A percentile compares a stretch with the other conserved stretches of the same genome.
phyloP scores from a whole-genome alignment of 768 basidiomycete genomes.

The Dentipellis sp. region DNA sequence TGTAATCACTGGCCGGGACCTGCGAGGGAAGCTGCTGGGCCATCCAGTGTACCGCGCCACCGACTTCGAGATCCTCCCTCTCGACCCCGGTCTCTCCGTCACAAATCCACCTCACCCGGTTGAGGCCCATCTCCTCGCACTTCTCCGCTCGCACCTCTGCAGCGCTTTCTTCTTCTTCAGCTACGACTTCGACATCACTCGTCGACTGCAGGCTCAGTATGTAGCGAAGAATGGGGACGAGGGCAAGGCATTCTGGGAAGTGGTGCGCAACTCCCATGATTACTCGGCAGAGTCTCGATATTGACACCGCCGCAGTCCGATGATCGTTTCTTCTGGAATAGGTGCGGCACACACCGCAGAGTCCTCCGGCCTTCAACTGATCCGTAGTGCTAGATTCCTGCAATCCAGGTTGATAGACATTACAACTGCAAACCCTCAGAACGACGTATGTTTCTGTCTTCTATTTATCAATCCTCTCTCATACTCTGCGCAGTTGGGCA shows the following conservation, averaged over 20 bases:
- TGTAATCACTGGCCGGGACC: constrained; percentile 75
- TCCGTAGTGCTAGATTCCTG: constrained; percentile 30
- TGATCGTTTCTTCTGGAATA: constrained; percentile 99
- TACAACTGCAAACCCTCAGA: constrained; percentile 37
- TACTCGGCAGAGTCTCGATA: background rate
- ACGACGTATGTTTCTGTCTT: constrained; percentile 50
- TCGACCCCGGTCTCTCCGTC: constrained; percentile 62
- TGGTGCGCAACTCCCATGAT: constrained; percentile 35
- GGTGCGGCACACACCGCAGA: constrained; percentile 27
- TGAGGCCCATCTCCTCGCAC: constrained; percentile 78
- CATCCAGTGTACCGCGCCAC: constrained; percentile 85
- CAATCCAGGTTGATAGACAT: constrained; percentile 55
- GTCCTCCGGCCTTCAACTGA: constrained; percentile 4
- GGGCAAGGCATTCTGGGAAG: constrained; percentile 63
- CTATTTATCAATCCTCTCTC: constrained; percentile 5
- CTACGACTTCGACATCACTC: constrained; percentile 86
- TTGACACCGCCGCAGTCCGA: constrained; percentile 49
- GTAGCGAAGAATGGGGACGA: constrained; percentile 39
- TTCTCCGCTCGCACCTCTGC: constrained; percentile 78
- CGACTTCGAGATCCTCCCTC: constrained; percentile 85
- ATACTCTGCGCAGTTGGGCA: constrained; percentile 49
- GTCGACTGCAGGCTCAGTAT: constrained; percentile 79
- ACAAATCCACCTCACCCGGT: constrained; percentile 71
- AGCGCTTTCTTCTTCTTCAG: constrained; percentile 90
- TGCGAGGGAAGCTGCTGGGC: constrained; percentile 69